A percentile compares a stretch with the other conserved stretches of the same genome.
phyloP scores from a whole-genome alignment of 208 protist species.

The Trypanosoma boissoni region DNA sequence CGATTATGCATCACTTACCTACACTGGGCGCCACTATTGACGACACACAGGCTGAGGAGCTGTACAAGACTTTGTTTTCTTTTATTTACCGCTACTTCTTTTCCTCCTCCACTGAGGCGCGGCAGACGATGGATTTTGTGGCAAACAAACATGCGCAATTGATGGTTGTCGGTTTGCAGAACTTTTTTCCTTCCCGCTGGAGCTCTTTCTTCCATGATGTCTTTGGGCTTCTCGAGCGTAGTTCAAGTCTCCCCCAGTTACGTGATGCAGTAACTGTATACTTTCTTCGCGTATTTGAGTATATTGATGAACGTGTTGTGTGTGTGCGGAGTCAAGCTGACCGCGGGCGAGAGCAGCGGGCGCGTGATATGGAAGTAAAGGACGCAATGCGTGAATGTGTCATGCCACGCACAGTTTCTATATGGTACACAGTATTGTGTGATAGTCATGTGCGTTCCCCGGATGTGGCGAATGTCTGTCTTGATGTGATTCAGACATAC shows the following conservation, averaged over 20 bases:
- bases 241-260: constrained; percentile 21
- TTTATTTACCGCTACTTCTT: constrained; percentile 70
- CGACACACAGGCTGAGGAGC: constrained; percentile 40
- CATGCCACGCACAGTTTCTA: constrained; percentile 48
- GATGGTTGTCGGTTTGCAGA: constrained; percentile 64
- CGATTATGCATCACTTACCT: constrained; percentile 68
- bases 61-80: constrained; percentile 64
- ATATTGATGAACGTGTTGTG: constrained; percentile 80
- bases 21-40: constrained; percentile 26
- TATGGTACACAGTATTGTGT: constrained; percentile 59
- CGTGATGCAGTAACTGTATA: constrained; percentile 50
- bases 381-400: constrained; percentile 72
- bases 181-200: constrained; percentile 71
- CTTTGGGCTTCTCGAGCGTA: constrained; percentile 45
- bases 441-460: constrained; percentile 43
- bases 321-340: constrained; percentile 53
- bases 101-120: constrained; percentile 12
- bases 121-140: constrained; percentile 47
- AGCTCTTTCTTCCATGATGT: constrained; percentile 55
- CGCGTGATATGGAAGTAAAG: constrained; percentile 73
- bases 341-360: constrained; percentile 38
- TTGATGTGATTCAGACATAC: constrained; percentile 67
- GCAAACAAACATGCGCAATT: constrained; percentile 85
- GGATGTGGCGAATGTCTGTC: constrained; percentile 52
- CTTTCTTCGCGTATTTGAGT: constrained; percentile 80